phyloP scores from a whole-genome alignment of 2,329 filamentous ascomycete species.

The Blastomyces emzantsi region DNA sequence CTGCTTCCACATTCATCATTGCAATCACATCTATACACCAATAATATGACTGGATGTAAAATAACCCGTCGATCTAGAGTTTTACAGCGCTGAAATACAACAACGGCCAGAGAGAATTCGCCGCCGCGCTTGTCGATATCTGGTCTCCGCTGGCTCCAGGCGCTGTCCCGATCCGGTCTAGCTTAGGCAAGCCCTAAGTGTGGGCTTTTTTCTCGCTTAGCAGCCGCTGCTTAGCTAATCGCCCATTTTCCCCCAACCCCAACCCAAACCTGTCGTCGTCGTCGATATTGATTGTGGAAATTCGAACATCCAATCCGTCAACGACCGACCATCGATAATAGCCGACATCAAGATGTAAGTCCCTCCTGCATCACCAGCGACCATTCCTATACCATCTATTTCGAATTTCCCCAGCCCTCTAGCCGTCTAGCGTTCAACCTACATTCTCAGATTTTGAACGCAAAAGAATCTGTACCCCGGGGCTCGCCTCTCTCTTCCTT shows the following conservation, averaged over 20 bases:
- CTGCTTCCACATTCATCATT: too few species aligned
- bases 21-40: too few species aligned
- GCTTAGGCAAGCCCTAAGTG: conserved; percentile 16
- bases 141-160: not conserved
- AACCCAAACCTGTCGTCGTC: not conserved
- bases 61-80: too few species aligned
- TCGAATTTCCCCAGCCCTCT: not conserved
- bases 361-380: conserved; percentile 1
- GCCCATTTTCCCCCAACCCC: not conserved
- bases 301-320: conserved; percentile 17
- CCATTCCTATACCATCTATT: not conserved
- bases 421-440: not conserved
- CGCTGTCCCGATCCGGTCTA: conserved; percentile 1
- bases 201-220: conserved; percentile 19
- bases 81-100: too few species aligned
- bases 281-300: conserved; percentile 11
- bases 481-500: not conserved
- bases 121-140: not conserved
- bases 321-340: conserved; percentile 17
- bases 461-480: not conserved
- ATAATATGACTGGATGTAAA: too few species aligned
- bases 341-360: conserved; percentile 21
- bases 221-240: conserved; percentile 19
- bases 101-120: too few species aligned
- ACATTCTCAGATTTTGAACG: not conserved